These are phyloP conservation scores for Trypanosoma cruzi DNA, from an alignment of 208 protist genomes.

Conservation along the genomic window DNA sequence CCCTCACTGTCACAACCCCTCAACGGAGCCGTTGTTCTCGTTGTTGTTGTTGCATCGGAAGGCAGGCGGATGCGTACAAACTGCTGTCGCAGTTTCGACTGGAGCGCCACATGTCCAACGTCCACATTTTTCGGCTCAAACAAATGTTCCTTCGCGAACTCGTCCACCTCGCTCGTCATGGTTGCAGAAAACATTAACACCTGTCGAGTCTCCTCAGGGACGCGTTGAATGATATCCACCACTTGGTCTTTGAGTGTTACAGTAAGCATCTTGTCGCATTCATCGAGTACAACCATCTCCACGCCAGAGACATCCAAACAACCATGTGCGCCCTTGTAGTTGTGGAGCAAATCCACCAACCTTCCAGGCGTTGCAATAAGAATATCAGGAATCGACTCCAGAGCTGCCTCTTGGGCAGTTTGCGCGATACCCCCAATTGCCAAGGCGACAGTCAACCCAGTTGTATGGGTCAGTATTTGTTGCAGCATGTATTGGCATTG, in stretches of 20 bases:
- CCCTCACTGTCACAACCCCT: neutral
- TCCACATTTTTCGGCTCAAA: conserved; percentile 88
- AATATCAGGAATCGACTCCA: conserved; percentile 87
- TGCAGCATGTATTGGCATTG: conserved; percentile 89
- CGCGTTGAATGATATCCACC: conserved; percentile 93
- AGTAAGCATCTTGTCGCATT: conserved; percentile 99
- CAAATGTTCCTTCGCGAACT: conserved; percentile 85
- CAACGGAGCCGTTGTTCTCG: too few species aligned
- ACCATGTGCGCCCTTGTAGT: conserved; percentile 69
- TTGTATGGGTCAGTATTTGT: conserved; percentile 76
- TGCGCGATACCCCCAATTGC: conserved; percentile 86
- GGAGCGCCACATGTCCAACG: conserved; percentile 89
- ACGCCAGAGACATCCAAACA: conserved; percentile 86
- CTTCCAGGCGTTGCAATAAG: conserved; percentile 91
- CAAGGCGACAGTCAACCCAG: conserved; percentile 70
- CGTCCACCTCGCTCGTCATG: conserved; percentile 90
- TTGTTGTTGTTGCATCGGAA: neutral
- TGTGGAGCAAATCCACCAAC: conserved; percentile 89
- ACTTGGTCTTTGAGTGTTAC: conserved; percentile 98
- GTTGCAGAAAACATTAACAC: conserved; percentile 91
- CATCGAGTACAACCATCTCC: conserved; percentile 96
- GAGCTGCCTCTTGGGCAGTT: conserved; percentile 76
- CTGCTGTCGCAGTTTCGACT: conserved; percentile 87
- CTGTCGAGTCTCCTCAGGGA: conserved; percentile 81
- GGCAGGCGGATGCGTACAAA: conserved; percentile 76